Percentiles rank a stretch among this genome's conserved stretches.
These are phyloP conservation scores for Begonia loranthoides DNA, from an alignment of 306 rosid species.

Conservation along the genomic window DNA sequence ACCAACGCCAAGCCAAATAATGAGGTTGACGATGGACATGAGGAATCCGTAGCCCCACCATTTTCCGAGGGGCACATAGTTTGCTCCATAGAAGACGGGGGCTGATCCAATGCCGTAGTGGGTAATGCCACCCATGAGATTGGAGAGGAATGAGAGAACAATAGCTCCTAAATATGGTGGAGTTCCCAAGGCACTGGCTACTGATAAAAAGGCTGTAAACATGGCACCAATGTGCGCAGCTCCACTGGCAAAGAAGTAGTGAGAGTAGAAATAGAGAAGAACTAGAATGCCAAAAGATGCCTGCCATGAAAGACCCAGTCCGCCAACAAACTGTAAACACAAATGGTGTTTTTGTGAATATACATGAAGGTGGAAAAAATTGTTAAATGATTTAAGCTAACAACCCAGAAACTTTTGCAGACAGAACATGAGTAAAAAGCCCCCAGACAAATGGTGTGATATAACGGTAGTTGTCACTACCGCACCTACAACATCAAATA, in stretches of 20 bases:
- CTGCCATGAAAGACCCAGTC: constrained; percentile 92
- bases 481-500: too few species aligned
- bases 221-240: constrained; percentile 94
- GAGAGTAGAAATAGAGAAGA: constrained; percentile 70
- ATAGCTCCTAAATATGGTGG: constrained; percentile 65
- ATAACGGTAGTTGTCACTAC: too few species aligned
- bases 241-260: constrained; percentile 97
- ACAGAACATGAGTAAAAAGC: too few species aligned
- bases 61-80: too few species aligned
- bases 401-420: constrained; percentile 41
- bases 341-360: too few species aligned
- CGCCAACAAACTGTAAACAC: too few species aligned
- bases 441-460: too few species aligned
- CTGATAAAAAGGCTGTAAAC: constrained; percentile 79
- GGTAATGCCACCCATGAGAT: constrained; percentile 80
- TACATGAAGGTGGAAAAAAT: too few species aligned
- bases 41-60: too few species aligned
- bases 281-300: constrained; percentile 69
- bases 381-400: too few species aligned
- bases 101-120: constrained; percentile 96
- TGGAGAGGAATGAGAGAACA: constrained; percentile 72
- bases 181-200: constrained; percentile 86
- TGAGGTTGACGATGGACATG: too few species aligned
- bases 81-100: constrained; percentile 96
- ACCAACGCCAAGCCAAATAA: too few species aligned